These are phyloP conservation scores for Xylariomycetidae sp. DNA, from an alignment of 2,329 filamentous ascomycete genomes.

Conservation along the genomic window DNA sequence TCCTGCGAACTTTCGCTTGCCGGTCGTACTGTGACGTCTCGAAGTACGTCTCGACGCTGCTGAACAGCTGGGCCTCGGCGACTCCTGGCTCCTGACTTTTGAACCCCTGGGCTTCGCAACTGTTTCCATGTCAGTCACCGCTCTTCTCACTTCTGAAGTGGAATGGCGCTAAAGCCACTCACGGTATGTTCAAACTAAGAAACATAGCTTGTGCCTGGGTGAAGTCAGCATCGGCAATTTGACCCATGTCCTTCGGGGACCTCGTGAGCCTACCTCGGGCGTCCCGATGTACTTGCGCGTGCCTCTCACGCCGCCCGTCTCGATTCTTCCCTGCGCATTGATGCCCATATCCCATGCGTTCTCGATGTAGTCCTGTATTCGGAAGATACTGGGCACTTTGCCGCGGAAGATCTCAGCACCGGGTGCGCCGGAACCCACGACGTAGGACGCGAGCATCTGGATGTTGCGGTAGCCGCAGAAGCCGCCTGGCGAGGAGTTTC, in stretches of 20 bases:
- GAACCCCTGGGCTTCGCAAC: conserved; percentile 59
- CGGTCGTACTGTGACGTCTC: conserved; percentile 43
- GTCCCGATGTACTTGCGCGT: conserved; percentile 96
- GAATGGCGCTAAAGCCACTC: conserved; percentile 25
- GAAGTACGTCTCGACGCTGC: conserved; percentile 71
- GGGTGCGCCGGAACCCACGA: conserved; percentile 51
- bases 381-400: conserved; percentile 67
- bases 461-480: conserved; percentile 97
- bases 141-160: conserved; percentile 1
- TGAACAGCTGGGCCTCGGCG: conserved; percentile 53
- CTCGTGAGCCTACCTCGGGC: conserved; percentile 58
- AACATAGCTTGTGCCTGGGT: conserved; percentile 72
- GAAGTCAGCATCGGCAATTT: neutral
- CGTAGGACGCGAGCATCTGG: conserved; percentile 80
- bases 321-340: conserved; percentile 64
- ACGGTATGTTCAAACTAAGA: conserved; percentile 60
- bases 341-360: conserved; percentile 81
- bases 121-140: conserved; percentile 22
- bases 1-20: conserved; percentile 60
- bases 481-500: conserved; percentile 55
- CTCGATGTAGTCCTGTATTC: conserved; percentile 83
- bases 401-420: conserved; percentile 56
- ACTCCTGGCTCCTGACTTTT: conserved; percentile 39
- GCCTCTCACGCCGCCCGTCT: conserved; percentile 82
- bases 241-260: neutral